These are phyloP conservation scores for Peronosclerospora sorghi DNA, from an alignment of 352 stramenopile genomes.

Conservation along the genomic window DNA sequence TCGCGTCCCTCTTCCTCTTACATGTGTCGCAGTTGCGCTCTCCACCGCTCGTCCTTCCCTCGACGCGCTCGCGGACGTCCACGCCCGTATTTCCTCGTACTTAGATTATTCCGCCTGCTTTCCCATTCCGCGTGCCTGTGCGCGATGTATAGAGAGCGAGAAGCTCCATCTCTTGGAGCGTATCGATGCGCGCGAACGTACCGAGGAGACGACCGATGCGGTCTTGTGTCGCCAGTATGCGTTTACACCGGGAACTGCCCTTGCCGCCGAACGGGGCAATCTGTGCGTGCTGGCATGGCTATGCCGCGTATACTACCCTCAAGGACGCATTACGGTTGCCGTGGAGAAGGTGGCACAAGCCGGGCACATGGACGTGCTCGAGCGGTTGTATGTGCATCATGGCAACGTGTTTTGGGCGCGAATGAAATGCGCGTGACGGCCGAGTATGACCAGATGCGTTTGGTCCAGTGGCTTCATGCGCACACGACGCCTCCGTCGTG, in stretches of 20 bases:
- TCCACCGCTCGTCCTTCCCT: conserved; percentile 6
- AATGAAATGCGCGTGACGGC: conserved; percentile 23
- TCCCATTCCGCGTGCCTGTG: conserved; percentile 11
- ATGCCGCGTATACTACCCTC: conserved; percentile 12
- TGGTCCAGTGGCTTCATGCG: conserved; percentile 22
- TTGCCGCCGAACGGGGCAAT: conserved; percentile 15
- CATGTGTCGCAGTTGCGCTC: conserved; percentile 1
- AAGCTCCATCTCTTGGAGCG: conserved; percentile 18
- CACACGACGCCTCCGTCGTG: conserved; percentile 18
- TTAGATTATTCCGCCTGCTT: conserved; percentile 15
- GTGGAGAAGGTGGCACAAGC: conserved; percentile 13
- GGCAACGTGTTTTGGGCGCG: conserved; percentile 19
- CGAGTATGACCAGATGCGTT: conserved; percentile 10
- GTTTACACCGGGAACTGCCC: conserved; percentile 15
- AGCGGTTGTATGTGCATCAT: conserved; percentile 17
- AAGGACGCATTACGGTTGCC: conserved; percentile 16
- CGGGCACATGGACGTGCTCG: conserved; percentile 13
- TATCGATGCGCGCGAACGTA: conserved; percentile 1
- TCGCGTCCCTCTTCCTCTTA: conserved; percentile 5
- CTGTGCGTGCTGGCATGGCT: conserved; percentile 19
- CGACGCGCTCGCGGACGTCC: conserved; percentile 16
- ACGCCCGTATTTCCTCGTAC: conserved; percentile 11
- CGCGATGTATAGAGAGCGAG: neutral
- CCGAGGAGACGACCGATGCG: neutral
- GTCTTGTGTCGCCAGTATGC: conserved; percentile 19